Conservation (phyloP, 148 eudicot species). For the Spergularia bocconei region DNA sequence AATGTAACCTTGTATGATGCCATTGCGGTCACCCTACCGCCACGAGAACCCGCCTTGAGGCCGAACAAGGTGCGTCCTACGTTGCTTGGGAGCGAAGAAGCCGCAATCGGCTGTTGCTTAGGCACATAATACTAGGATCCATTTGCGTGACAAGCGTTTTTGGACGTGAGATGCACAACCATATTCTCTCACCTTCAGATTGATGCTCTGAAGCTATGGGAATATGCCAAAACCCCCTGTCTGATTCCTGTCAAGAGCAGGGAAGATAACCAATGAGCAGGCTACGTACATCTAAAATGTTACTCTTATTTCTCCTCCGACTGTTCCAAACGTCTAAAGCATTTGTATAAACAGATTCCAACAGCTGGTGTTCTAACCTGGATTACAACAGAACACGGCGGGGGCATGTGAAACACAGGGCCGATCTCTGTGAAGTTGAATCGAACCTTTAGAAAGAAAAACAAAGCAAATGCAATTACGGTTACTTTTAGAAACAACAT, state of each 20-base stretch:
- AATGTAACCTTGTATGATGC: slow-evolving; percentile 60
- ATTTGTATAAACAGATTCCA: neutral
- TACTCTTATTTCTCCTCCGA: neutral
- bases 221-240: slow-evolving; percentile 87
- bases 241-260: slow-evolving; percentile 58
- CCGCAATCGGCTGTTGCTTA: slow-evolving; percentile 11
- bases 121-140: slow-evolving; percentile 8
- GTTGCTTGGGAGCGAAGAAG: slow-evolving; percentile 25
- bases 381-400: slow-evolving; percentile 83
- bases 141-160: slow-evolving; percentile 28
- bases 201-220: slow-evolving; percentile 68
- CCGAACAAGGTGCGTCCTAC: slow-evolving; percentile 43
- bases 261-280: neutral
- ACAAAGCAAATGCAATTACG: slow-evolving; percentile 4
- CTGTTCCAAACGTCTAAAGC: neutral
- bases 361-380: slow-evolving; percentile 53
- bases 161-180: slow-evolving; percentile 72
- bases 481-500: neutral
- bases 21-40: slow-evolving; percentile 44
- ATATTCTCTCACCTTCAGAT: slow-evolving; percentile 60
- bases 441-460: slow-evolving; percentile 52
- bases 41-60: slow-evolving; percentile 30
- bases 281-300: no score
- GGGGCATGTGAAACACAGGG: slow-evolving; percentile 85
- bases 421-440: slow-evolving; percentile 72